These are phyloP conservation scores for Spathaspora hagerdaliae DNA, from an alignment of 805 yeast genomes.

Conservation along the genomic window DNA sequence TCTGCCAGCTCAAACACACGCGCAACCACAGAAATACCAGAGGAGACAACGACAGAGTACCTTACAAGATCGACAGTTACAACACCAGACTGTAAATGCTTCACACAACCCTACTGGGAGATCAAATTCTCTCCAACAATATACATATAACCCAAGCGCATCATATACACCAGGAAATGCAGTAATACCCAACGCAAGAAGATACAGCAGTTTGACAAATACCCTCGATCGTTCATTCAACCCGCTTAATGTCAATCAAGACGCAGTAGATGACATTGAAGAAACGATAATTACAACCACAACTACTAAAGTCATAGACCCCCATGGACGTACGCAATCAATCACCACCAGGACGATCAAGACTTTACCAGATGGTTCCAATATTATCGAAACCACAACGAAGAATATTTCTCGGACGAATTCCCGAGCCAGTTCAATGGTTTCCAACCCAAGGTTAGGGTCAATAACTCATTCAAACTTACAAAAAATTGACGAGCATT, in stretches of 20 bases:
- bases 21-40: slow-evolving; percentile 2
- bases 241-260: slow-evolving; percentile 8
- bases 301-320: slow-evolving; percentile 38
- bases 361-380: slow-evolving; percentile 39
- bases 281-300: slow-evolving; percentile 34
- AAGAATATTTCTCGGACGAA: slow-evolving; percentile 33
- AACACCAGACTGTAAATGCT: slow-evolving; percentile 4
- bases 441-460: slow-evolving; percentile 15
- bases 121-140: slow-evolving; percentile 31
- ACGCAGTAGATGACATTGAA: slow-evolving; percentile 14
- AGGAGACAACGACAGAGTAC: neutral
- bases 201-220: slow-evolving; percentile 17
- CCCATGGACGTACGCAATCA: slow-evolving; percentile 35
- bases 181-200: slow-evolving; percentile 10
- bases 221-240: neutral
- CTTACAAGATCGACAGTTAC: slow-evolving; percentile 3
- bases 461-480: slow-evolving; percentile 20
- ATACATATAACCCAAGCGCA: slow-evolving; percentile 35
- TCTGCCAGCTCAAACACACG: slow-evolving; percentile 4
- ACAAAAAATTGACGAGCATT: slow-evolving; percentile 39
- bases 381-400: slow-evolving; percentile 39
- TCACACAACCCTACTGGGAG: slow-evolving; percentile 18
- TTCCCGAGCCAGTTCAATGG: slow-evolving; percentile 29
- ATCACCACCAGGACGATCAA: slow-evolving; percentile 37
- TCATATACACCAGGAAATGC: slow-evolving; percentile 34